phyloP scores from a whole-genome alignment of 2,329 filamentous ascomycete species.

The Phialocephala sp. region DNA sequence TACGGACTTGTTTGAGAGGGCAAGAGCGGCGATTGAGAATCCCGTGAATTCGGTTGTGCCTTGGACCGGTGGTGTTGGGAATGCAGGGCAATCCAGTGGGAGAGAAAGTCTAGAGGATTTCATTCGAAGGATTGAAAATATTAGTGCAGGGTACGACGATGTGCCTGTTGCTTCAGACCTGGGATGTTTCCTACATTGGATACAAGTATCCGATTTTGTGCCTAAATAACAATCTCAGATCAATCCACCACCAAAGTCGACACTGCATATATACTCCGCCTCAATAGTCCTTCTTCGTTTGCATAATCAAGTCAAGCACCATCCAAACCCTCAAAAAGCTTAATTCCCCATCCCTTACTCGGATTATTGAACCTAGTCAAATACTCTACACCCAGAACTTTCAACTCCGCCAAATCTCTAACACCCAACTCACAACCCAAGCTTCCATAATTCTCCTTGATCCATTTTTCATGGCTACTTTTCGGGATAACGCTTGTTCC shows the following conservation, averaged over 20 bases:
- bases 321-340: slow-evolving; percentile 30
- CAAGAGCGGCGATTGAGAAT: slow-evolving; percentile 4
- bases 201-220: not conserved
- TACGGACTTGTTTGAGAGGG: slow-evolving; percentile 22
- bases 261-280: not conserved
- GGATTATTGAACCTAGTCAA: slow-evolving; percentile 40
- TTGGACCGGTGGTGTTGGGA: no score
- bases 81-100: not conserved
- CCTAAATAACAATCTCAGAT: not conserved
- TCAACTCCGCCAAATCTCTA: slow-evolving; percentile 46
- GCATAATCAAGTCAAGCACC: not conserved
- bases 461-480: slow-evolving; percentile 49
- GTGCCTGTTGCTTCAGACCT: not conserved
- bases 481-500: slow-evolving; percentile 58
- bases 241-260: not conserved
- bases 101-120: slow-evolving; percentile 33
- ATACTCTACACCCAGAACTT: slow-evolving; percentile 43
- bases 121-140: slow-evolving; percentile 28
- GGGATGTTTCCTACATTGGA: not conserved
- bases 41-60: not conserved
- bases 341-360: slow-evolving; percentile 45
- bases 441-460: slow-evolving; percentile 55
- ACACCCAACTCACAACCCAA: slow-evolving; percentile 51
- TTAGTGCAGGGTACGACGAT: slow-evolving; percentile 25
- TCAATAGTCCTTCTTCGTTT: not conserved